These are phyloP conservation scores for Coriolopsis trogii DNA, from an alignment of 1,284 basidiomycete genomes.

Conservation along the genomic window DNA sequence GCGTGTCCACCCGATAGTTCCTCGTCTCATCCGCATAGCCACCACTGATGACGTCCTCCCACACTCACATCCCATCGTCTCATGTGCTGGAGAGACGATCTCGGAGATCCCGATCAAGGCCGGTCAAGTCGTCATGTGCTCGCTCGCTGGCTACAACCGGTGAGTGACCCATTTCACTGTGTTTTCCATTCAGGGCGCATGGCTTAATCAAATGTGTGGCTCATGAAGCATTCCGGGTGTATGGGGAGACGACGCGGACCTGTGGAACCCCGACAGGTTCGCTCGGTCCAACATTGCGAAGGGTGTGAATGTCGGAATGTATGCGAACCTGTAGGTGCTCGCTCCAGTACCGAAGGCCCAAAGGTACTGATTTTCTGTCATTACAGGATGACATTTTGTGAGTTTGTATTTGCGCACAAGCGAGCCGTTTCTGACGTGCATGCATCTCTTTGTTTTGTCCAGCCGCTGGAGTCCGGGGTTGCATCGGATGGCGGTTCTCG, in stretches of 20 bases:
- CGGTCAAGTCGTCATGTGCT: constrained; percentile 39
- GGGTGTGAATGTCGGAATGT: background rate
- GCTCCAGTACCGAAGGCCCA: background rate
- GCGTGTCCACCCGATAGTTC: constrained; percentile 40
- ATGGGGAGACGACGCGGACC: constrained; percentile 50
- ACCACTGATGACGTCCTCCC: constrained; percentile 43
- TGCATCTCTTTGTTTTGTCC: no score
- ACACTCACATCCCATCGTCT: constrained; percentile 39
- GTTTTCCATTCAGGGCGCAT: no score
- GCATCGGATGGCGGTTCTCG: constrained; percentile 50
- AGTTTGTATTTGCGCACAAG: background rate
- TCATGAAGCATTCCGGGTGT: constrained; percentile 31
- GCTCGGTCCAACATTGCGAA: background rate
- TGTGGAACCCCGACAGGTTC: background rate
- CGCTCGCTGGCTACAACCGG: constrained; percentile 37
- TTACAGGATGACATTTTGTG: constrained; percentile 9
- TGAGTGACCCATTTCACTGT: constrained; percentile 10
- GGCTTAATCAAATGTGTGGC: background rate
- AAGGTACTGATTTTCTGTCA: no score
- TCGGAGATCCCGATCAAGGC: constrained; percentile 39
- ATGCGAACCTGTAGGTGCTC: background rate
- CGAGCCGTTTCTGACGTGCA: background rate
- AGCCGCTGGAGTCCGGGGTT: constrained; percentile 7
- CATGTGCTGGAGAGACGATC: constrained; percentile 34
- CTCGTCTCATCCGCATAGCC: constrained; percentile 34